These are phyloP conservation scores for Paraconiothyrium brasiliense DNA, from an alignment of 2,329 filamentous ascomycete species.

Conservation along the genomic window DNA sequence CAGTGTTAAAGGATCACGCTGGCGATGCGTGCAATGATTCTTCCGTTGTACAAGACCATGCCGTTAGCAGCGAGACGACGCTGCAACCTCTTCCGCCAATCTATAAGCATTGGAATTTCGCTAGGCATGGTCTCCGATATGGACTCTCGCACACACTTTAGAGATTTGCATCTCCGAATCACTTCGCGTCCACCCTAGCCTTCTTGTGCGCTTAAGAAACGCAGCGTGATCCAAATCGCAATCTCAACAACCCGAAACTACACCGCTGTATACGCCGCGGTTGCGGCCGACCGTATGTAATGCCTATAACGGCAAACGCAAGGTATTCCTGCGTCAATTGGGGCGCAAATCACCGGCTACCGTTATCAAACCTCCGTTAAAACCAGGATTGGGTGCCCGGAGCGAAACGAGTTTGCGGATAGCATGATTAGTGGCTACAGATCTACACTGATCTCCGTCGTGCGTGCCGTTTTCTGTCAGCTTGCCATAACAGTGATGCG, in stretches of 20 bases:
- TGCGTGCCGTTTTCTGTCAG: constrained; percentile 52
- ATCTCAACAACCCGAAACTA: neutral
- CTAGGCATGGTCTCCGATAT: constrained; percentile 23
- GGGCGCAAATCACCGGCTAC: constrained; percentile 29
- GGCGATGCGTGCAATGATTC: constrained; percentile 18
- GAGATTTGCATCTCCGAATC: constrained; percentile 3
- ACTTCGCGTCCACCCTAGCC: neutral
- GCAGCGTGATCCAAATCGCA: constrained; percentile 6
- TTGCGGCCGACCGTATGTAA: constrained; percentile 10
- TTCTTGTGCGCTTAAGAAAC: constrained; percentile 7
- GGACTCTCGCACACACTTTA: constrained; percentile 18
- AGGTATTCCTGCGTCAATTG: constrained; percentile 23
- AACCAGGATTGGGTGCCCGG: constrained; percentile 41
- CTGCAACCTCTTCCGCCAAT: constrained; percentile 28
- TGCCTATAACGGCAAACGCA: constrained; percentile 10
- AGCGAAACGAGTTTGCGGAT: constrained; percentile 18
- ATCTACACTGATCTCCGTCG: constrained; percentile 31
- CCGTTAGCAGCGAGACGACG: constrained; percentile 32
- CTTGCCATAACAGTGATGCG: constrained; percentile 29
- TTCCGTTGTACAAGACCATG: constrained; percentile 25
- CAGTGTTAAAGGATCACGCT: neutral
- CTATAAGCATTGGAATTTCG: constrained; percentile 14
- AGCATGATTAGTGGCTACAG: constrained; percentile 29
- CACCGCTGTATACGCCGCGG: constrained; percentile 18
- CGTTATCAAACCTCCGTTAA: constrained; percentile 16